These are phyloP conservation scores for Ricinus communis DNA, from an alignment of 345 rosid genomes.

Conservation along the genomic window DNA sequence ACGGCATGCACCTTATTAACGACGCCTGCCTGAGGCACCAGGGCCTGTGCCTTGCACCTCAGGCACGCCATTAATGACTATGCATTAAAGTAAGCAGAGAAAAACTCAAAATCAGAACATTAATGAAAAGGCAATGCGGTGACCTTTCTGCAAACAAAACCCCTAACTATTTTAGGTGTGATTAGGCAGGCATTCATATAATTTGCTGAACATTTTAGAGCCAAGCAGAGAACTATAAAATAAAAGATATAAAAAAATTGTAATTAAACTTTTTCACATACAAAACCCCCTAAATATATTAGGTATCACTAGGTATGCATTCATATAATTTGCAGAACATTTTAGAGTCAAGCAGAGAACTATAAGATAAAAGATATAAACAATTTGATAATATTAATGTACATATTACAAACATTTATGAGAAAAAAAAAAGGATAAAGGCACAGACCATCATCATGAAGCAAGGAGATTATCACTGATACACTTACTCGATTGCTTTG, in stretches of 20 bases:
- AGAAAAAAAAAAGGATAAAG: neutral
- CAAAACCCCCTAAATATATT: neutral
- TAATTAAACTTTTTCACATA: neutral
- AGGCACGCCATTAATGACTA: no score
- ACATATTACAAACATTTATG: neutral
- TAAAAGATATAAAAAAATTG: neutral
- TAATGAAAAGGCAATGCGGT: no score
- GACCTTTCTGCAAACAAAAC: neutral
- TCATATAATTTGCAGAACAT: neutral
- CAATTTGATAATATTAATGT: neutral
- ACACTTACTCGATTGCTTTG: conserved; percentile 74
- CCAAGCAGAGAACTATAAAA: neutral
- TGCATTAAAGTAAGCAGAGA: no score
- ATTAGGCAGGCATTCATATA: neutral
- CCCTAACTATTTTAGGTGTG: neutral
- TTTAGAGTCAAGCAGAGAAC: neutral
- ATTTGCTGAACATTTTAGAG: neutral
- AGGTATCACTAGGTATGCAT: neutral
- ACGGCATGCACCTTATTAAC: no score
- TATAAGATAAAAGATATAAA: neutral
- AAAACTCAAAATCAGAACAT: no score
- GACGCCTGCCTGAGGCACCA: no score
- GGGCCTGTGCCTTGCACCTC: no score
- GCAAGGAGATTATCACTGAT: neutral
- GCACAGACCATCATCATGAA: neutral